These are phyloP conservation scores for Fusarium sp. DNA, from an alignment of 2,329 filamentous ascomycete species.

Conservation along the genomic window DNA sequence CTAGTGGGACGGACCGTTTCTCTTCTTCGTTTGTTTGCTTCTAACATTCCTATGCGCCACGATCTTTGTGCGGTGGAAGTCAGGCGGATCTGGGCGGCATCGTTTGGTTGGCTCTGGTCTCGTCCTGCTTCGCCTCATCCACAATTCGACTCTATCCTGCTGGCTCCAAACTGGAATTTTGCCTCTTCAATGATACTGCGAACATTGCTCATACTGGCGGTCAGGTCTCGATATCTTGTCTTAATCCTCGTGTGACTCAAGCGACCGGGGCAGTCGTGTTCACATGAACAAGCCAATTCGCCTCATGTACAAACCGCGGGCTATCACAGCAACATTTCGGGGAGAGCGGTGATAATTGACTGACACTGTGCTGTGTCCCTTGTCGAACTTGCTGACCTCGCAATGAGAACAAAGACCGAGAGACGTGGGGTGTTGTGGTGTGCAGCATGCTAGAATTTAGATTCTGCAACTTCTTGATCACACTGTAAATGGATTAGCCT, in stretches of 20 bases:
- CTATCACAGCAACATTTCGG: constrained; percentile 17
- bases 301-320: constrained; percentile 30
- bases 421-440: constrained; percentile 35
- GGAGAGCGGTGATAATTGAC: constrained; percentile 29
- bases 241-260: constrained; percentile 41
- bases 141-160: constrained; percentile 19
- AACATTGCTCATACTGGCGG: constrained; percentile 41
- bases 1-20: constrained; percentile 50
- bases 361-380: constrained; percentile 29
- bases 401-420: constrained; percentile 16
- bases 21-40: constrained; percentile 24
- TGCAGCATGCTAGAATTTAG: constrained; percentile 38
- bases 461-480: constrained; percentile 46
- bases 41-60: constrained; percentile 20
- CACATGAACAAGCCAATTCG: constrained; percentile 41
- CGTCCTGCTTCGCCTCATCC: constrained; percentile 35
- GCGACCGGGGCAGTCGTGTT: constrained; percentile 29
- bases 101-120: constrained; percentile 40
- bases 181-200: constrained; percentile 36
- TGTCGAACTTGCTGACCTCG: constrained; percentile 31
- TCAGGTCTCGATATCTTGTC: constrained; percentile 37
- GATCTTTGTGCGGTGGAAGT: constrained; percentile 24
- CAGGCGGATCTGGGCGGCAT: constrained; percentile 36
- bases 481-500: constrained; percentile 38
- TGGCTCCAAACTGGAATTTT: constrained; percentile 31